These are phyloP conservation scores for sorghum (Sorghum bicolor) DNA, from an alignment of 176 grass and related monocot genomes.

Conservation along the genomic window DNA sequence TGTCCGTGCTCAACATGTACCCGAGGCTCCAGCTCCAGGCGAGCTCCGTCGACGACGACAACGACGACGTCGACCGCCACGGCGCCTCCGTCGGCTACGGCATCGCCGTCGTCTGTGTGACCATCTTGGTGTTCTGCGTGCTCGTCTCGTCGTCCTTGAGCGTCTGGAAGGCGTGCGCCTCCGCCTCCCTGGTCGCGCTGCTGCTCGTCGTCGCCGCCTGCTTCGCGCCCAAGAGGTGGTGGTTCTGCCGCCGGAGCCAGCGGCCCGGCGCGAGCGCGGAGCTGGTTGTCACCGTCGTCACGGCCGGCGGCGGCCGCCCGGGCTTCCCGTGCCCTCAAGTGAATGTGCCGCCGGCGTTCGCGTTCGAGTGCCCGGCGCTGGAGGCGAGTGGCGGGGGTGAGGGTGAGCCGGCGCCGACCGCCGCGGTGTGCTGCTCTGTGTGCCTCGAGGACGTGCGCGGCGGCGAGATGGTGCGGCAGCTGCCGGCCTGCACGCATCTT, in stretches of 20 bases:
- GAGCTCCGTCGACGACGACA: neutral
- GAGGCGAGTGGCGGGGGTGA: neutral
- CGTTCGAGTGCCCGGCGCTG: neutral
- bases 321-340: neutral
- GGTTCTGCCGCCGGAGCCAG: neutral
- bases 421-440: constrained; percentile 30
- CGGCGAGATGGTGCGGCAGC: constrained; percentile 45
- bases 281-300: neutral
- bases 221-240: constrained; percentile 1
- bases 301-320: neutral
- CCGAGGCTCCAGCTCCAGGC: neutral
- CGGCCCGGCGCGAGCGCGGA: neutral
- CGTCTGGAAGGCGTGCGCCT: constrained; percentile 10
- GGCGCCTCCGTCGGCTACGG: neutral
- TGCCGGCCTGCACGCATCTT: constrained; percentile 34
- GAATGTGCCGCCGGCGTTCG: constrained; percentile 32
- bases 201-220: constrained; percentile 16
- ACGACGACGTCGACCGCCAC: neutral
- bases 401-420: too few relatives aligned
- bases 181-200: neutral
- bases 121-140: constrained; percentile 31
- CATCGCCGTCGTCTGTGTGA: constrained; percentile 19
- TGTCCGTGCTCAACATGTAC: constrained; percentile 22
- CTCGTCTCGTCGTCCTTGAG: constrained; percentile 17
- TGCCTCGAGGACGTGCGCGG: constrained; percentile 36